Percentiles rank a stretch among this genome's conserved stretches.
These are phyloP conservation scores for Cryptococcus jaspeensis DNA, from an alignment of 1,284 basidiomycete species.

Conservation along the genomic window DNA sequence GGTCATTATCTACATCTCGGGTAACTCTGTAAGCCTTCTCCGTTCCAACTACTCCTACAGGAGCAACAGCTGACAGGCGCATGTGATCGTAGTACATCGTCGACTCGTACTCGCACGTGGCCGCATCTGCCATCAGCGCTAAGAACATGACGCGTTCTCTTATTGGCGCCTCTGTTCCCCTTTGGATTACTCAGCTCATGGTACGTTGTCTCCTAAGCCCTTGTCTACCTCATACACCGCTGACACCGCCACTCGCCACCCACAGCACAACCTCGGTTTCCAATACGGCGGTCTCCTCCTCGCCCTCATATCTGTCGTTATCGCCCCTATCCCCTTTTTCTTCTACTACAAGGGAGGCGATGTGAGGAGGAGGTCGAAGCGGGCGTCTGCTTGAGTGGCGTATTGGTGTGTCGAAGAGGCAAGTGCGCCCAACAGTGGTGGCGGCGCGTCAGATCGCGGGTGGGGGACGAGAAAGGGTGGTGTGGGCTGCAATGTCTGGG, in stretches of 20 bases:
- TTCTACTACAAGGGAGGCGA: constrained; percentile 44
- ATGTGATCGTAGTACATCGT: constrained; percentile 30
- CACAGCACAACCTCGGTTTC: constrained; percentile 34
- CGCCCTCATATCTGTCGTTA: constrained; percentile 29
- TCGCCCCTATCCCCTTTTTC: constrained; percentile 41
- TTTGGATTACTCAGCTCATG: constrained; percentile 38
- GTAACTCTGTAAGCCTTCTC: constrained; percentile 32
- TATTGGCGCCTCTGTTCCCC: constrained; percentile 49
- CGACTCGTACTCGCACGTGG: constrained; percentile 34
- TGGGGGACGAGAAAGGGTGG: no score
- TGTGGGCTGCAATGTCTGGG: no score
- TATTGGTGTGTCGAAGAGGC: no score
- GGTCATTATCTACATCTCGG: constrained; percentile 46
- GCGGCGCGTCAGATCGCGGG: no score
- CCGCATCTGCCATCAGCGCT: constrained; percentile 53
- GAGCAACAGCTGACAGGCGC: not conserved
- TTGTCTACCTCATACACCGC: no score
- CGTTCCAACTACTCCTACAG: not conserved
- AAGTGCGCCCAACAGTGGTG: no score
- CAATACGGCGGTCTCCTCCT: constrained; percentile 39
- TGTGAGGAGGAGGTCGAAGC: constrained; percentile 7
- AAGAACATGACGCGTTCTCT: constrained; percentile 55
- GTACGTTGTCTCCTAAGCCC: constrained; percentile 16
- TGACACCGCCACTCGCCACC: not conserved
- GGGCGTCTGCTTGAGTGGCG: not conserved